phyloP scores from a whole-genome alignment of 2,329 filamentous ascomycete genomes.

The Penicillium occitanis region DNA sequence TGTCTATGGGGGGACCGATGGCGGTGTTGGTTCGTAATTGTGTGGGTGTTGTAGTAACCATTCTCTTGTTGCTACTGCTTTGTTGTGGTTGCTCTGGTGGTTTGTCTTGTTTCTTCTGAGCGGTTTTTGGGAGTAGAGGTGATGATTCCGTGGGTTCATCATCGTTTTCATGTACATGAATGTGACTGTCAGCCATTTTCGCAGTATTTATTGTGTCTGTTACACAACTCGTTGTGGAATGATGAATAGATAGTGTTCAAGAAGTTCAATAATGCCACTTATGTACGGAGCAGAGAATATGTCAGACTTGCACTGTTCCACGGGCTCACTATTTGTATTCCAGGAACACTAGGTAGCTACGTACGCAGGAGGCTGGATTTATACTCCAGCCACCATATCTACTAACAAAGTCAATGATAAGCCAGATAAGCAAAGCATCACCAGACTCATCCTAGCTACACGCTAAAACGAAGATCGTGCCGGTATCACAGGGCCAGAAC shows the following conservation, averaged over 20 bases:
- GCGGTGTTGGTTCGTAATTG: background rate
- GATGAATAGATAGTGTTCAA: background rate
- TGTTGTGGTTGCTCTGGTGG: background rate
- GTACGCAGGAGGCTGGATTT: background rate
- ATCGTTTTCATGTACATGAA: background rate
- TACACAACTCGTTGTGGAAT: background rate
- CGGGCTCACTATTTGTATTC: background rate
- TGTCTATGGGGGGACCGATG: constrained; percentile 17
- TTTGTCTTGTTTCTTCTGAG: background rate
- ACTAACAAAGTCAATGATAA: background rate
- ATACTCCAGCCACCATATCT: background rate
- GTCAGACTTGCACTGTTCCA: background rate
- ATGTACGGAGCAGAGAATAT: background rate
- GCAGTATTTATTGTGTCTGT: background rate
- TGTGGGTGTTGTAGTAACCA: background rate
- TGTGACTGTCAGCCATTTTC: background rate
- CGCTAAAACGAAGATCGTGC: constrained; percentile 2
- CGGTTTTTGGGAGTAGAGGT: constrained; percentile 14
- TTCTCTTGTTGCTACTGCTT: background rate
- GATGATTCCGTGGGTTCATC: constrained; percentile 18
- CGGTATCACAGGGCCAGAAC: background rate
- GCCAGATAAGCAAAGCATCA: background rate
- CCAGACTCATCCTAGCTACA: background rate
- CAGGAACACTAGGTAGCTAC: background rate
- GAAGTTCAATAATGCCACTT: background rate